Evolutionary conservation across 2,329 filamentous ascomycete genomes (phyloP).

Genomic region (Clonostachys rosea): DNA sequence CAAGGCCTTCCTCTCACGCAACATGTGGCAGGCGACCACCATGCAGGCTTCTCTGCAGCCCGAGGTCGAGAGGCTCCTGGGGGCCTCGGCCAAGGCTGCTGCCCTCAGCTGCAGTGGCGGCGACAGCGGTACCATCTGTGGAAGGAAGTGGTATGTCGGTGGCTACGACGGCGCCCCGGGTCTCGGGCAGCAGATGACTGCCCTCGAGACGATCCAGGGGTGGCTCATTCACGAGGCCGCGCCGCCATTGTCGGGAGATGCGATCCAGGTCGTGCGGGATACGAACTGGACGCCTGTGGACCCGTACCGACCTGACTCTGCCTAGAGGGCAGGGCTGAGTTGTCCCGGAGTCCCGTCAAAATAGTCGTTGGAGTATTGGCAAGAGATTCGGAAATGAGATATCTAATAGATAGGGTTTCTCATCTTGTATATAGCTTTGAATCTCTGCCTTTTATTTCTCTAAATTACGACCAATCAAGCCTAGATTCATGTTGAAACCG

Average conservation of each 20-base stretch:
- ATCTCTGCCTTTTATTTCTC: too few relatives aligned
- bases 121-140: slow-evolving; percentile 46
- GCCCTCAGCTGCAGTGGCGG: slow-evolving; percentile 52
- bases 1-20: slow-evolving; percentile 64
- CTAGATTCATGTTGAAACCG: too few relatives aligned
- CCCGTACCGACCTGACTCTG: slow-evolving; percentile 1
- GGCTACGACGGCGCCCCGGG: slow-evolving; percentile 50
- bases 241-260: slow-evolving; percentile 39
- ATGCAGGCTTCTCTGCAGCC: slow-evolving; percentile 49
- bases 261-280: slow-evolving; percentile 39
- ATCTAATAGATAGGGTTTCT: too few relatives aligned
- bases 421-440: too few relatives aligned
- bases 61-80: slow-evolving; percentile 42
- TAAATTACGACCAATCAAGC: too few relatives aligned
- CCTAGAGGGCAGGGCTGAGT: not conserved
- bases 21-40: slow-evolving; percentile 54
- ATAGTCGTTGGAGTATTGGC: too few relatives aligned
- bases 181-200: slow-evolving; percentile 61
- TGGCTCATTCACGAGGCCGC: slow-evolving; percentile 38
- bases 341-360: too few relatives aligned
- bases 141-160: slow-evolving; percentile 57
- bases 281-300: slow-evolving; percentile 10
- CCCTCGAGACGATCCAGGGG: slow-evolving; percentile 58
- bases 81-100: slow-evolving; percentile 49
- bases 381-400: too few relatives aligned